These are phyloP conservation scores for Pestalotiopsis sp. DNA, from an alignment of 2,329 filamentous ascomycete species.

Conservation along the genomic window DNA sequence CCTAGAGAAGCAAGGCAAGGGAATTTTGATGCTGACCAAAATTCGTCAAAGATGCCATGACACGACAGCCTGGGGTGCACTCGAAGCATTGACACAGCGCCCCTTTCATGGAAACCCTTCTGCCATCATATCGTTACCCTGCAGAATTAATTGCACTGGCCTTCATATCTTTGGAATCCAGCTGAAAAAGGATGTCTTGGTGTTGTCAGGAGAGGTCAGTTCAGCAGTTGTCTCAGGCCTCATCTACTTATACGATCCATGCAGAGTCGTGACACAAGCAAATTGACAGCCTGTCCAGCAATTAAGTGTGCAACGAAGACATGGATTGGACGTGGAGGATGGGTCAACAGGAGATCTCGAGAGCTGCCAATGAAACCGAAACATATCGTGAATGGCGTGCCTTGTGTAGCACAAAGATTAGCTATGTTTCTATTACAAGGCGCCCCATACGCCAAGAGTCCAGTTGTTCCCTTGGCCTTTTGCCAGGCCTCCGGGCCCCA, in stretches of 20 bases:
- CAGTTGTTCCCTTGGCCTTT: conserved; percentile 52
- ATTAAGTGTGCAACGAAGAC: background rate
- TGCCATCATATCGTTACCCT: background rate
- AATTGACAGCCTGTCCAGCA: background rate
- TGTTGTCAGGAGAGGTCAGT: background rate
- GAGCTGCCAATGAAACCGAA: background rate
- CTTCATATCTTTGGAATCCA: background rate
- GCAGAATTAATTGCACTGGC: background rate
- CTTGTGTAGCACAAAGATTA: background rate
- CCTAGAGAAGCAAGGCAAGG: too few species aligned
- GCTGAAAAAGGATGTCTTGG: background rate
- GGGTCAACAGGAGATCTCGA: background rate
- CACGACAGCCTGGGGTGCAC: too few species aligned
- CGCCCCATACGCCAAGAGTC: conserved; percentile 66
- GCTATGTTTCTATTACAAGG: conserved; percentile 35
- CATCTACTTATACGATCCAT: background rate
- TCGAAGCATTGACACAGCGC: too few species aligned
- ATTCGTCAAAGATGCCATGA: too few species aligned
- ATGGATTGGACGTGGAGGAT: background rate
- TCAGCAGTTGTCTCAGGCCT: background rate
- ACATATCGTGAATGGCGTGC: background rate
- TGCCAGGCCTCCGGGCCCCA: conserved; percentile 58
- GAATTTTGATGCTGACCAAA: too few species aligned
- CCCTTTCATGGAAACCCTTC: background rate
- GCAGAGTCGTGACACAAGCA: background rate